These are phyloP conservation scores for Trichoderma asperellum DNA, from an alignment of 2,329 filamentous ascomycete species.

Conservation along the genomic window DNA sequence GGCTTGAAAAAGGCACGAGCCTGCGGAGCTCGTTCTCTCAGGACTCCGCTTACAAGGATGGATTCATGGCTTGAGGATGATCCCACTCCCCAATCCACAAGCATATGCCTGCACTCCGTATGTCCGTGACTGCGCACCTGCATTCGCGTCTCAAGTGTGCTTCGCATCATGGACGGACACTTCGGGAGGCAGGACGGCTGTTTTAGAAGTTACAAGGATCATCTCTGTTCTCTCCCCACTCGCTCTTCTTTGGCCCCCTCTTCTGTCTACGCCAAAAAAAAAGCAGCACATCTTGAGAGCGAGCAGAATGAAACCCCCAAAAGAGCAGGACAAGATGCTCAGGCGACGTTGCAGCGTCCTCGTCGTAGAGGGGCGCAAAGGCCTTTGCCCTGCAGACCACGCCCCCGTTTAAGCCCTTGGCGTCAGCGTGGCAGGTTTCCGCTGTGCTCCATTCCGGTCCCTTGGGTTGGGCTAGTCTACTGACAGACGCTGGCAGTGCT, in stretches of 20 bases:
- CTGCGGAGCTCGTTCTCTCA: neutral
- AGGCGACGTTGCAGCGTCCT: constrained; percentile 5
- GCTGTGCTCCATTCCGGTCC: constrained; percentile 21
- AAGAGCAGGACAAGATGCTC: constrained; percentile 1
- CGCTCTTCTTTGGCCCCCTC: neutral
- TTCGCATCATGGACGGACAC: constrained; percentile 21
- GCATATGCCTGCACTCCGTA: neutral
- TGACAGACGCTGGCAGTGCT: constrained; percentile 22
- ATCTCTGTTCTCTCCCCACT: neutral
- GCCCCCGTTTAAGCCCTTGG: neutral
- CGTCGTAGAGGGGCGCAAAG: constrained; percentile 8
- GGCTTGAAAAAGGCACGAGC: neutral
- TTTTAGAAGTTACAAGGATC: constrained; percentile 12
- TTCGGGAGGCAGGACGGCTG: neutral
- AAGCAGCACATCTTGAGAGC: neutral
- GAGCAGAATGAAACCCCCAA: neutral
- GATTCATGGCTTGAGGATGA: constrained; percentile 6
- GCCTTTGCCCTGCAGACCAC: constrained; percentile 8
- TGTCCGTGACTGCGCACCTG: constrained; percentile 9
- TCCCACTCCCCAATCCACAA: neutral
- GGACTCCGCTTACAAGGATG: constrained; percentile 8
- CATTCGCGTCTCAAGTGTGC: constrained; percentile 20
- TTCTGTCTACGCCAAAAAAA: neutral
- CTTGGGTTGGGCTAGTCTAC: constrained; percentile 14
- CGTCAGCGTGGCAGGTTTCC: constrained; percentile 20